These are phyloP conservation scores for Aspergillus amoenus DNA, from an alignment of 2,329 filamentous ascomycete species.

Conservation along the genomic window DNA sequence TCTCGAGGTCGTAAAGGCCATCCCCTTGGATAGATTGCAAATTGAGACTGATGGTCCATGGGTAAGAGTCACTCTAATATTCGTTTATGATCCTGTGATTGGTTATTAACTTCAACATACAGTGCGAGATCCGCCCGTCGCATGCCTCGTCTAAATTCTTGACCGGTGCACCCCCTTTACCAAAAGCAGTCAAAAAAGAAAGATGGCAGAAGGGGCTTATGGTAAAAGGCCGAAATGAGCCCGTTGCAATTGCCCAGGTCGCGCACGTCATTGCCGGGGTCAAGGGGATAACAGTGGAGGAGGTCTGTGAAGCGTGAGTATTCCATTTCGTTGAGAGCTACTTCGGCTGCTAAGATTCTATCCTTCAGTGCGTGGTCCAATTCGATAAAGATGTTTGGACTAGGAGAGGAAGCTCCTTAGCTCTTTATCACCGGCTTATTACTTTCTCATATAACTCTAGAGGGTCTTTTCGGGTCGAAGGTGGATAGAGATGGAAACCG, in stretches of 20 bases:
- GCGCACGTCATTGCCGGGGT: conserved; percentile 86
- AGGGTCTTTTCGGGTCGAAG: background rate
- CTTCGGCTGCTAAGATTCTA: conserved; percentile 21
- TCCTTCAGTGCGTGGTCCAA: conserved; percentile 69
- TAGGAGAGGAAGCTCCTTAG: conserved; percentile 51
- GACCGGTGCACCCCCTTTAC: conserved; percentile 67
- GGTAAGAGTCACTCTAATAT: conserved; percentile 34
- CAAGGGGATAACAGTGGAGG: conserved; percentile 74
- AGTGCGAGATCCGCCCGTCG: conserved; percentile 86
- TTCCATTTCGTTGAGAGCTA: background rate
- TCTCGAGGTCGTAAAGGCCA: conserved; percentile 74
- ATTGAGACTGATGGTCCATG: conserved; percentile 97
- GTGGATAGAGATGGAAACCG: background rate
- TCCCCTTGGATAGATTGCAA: conserved; percentile 79
- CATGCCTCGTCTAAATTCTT: conserved; percentile 80
- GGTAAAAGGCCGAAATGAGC: conserved; percentile 95
- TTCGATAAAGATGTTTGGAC: conserved; percentile 73
- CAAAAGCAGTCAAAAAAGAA: conserved; percentile 91
- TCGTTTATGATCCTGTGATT: background rate
- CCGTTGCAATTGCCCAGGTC: conserved; percentile 80
- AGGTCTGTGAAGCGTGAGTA: conserved; percentile 75
- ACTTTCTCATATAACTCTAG: background rate
- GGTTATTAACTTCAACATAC: conserved; percentile 5
- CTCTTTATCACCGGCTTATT: background rate
- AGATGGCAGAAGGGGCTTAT: conserved; percentile 84